phyloP scores from a whole-genome alignment of 176 grass and related monocot genomes.

The Musa acuminata region DNA sequence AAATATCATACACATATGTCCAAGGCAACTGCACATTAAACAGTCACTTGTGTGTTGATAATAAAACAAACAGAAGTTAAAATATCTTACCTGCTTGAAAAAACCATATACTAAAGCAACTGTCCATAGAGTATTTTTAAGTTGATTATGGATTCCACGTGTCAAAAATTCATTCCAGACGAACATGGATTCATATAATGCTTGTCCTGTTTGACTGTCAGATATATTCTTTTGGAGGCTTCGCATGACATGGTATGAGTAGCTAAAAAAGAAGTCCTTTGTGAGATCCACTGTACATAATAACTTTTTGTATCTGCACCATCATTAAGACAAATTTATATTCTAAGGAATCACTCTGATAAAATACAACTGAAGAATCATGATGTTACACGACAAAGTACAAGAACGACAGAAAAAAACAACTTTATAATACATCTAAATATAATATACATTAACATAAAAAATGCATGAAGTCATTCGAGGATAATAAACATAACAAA shows the following conservation, averaged over 20 bases:
- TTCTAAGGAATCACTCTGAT: background rate
- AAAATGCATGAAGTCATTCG: background rate
- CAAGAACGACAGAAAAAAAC: background rate
- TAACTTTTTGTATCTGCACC: slow-evolving; percentile 75
- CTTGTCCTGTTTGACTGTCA: slow-evolving; percentile 42
- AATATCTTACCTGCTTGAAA: slow-evolving; percentile 69
- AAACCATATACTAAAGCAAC: slow-evolving; percentile 86
- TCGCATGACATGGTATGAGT: slow-evolving; percentile 81
- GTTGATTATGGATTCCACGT: slow-evolving; percentile 33
- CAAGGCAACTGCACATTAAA: background rate
- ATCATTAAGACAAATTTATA: slow-evolving; percentile 16
- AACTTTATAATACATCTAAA: background rate
- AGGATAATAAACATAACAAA: background rate
- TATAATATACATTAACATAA: background rate
- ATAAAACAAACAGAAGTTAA: background rate
- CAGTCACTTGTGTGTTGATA: too few species aligned
- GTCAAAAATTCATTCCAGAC: slow-evolving; percentile 93
- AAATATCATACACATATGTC: background rate
- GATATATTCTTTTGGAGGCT: slow-evolving; percentile 86
- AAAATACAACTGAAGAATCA: background rate
- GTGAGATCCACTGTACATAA: slow-evolving; percentile 70
- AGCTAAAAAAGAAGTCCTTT: slow-evolving; percentile 92
- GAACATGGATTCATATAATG: slow-evolving; percentile 64
- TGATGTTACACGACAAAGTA: background rate
- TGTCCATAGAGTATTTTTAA: slow-evolving; percentile 63